phyloP scores from a whole-genome alignment of 768 basidiomycete genomes.

The Lactarius psammicola region DNA sequence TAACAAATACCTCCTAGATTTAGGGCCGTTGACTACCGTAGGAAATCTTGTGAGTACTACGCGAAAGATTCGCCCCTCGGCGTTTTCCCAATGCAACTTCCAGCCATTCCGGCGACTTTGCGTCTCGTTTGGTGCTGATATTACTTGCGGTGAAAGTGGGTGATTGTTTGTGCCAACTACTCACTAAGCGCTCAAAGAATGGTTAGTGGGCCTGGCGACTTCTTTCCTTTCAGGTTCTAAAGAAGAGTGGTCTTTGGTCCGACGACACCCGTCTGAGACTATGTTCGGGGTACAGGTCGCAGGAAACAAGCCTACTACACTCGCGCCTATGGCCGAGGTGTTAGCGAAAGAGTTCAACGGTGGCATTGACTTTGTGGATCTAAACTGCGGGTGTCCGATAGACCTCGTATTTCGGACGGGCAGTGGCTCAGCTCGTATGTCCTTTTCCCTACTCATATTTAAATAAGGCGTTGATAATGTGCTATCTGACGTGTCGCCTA shows the following conservation, averaged over 20 bases:
- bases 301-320: conserved; percentile 76
- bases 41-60: conserved; percentile 75
- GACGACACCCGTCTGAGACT: conserved; percentile 82
- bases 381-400: conserved; percentile 97
- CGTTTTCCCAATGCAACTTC: background rate
- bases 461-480: background rate
- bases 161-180: background rate
- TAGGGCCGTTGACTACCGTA: conserved; percentile 88
- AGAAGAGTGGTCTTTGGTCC: conserved; percentile 92
- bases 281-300: conserved; percentile 93
- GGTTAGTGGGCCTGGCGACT: conserved; percentile 85
- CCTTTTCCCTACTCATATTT: background rate
- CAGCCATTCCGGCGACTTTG: conserved; percentile 94
- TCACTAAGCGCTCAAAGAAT: background rate
- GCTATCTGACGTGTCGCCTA: background rate
- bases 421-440: conserved; percentile 85
- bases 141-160: conserved; percentile 92
- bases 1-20: conserved; percentile 38
- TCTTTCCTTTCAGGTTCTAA: conserved; percentile 87
- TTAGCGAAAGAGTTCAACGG: conserved; percentile 65
- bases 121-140: conserved; percentile 83
- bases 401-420: conserved; percentile 92
- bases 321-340: conserved; percentile 81
- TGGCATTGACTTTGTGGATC: conserved; percentile 84
- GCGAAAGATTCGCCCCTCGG: background rate